Base-by-base conservation (phyloP, 2,329 filamentous ascomycete species). In the Leptodontidium sp. region DNA sequence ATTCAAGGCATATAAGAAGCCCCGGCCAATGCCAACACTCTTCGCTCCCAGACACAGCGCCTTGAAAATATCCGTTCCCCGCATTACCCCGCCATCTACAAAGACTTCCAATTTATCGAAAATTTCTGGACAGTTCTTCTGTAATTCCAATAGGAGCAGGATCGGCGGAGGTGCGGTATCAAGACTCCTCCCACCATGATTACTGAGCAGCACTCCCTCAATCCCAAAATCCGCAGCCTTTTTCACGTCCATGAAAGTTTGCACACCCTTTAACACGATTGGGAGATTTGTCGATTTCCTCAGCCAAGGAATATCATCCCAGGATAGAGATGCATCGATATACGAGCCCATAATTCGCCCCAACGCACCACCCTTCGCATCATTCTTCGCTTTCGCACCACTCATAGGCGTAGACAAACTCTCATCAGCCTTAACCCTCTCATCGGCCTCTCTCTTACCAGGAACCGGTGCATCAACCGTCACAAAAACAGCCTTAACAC, bases 191-290 rank as follows among this genome's bases (percentile, higher is more conserved):
- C 91, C 91, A 1, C 90, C 91, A 76, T 93, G 91, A 73, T 93
- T 93, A 15, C 85, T 87, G 1, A 93, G 82, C 1, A 93, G 84
- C 59, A 93, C 91, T 0, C 88, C 91, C 72, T 93, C 87, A 2
- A 87, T 86, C 0, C 88, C 90, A 14, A 84, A 75, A 63, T 90
- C 84, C 45, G 89, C 83, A 1, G 88, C 88, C 72, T 82, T 83
- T 64, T 83, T 81, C 15, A 90, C 90, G 77, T 93, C 91, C 50
- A 83, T 81, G 0, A 87, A 85, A 15, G 85, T 87, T 80, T 93
- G 90, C n/a, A 93, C 86, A 0, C 91, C 91, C 78, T 93, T 93
- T 32, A 93, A 61, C 71, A 90, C 80, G 82, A 93, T 72, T 75
- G 88, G 81, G 8, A 88, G 82, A 1, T 79, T 83, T 40, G 87